phyloP scores from a whole-genome alignment of 371 early-diverging fungal genomes.

The Mucor irregularis region DNA sequence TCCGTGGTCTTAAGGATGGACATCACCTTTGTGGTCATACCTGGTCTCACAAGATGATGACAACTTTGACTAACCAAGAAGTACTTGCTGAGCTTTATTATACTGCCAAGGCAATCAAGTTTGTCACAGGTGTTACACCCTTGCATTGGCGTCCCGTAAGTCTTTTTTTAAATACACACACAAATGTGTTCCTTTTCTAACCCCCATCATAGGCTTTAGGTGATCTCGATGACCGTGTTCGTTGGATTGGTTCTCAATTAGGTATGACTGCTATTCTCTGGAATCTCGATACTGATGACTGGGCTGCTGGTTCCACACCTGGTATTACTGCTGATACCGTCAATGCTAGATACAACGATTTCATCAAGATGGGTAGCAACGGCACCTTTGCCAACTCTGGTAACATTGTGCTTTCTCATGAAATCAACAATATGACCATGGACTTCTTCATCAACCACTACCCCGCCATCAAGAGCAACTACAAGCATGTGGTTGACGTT shows the following conservation, averaged over 20 bases:
- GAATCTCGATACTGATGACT: slow-evolving; percentile 53
- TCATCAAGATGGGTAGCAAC: slow-evolving; percentile 45
- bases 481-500: slow-evolving; percentile 48
- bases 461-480: slow-evolving; percentile 48
- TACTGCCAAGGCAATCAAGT: slow-evolving; percentile 53
- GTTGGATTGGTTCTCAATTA: slow-evolving; percentile 53
- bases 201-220: slow-evolving; percentile 35
- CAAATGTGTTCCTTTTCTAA: neutral
- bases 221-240: slow-evolving; percentile 59
- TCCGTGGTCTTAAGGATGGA: slow-evolving; percentile 50
- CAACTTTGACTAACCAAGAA: slow-evolving; percentile 51
- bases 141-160: slow-evolving; percentile 61
- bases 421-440: slow-evolving; percentile 59
- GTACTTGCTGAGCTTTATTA: slow-evolving; percentile 58
- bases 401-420: slow-evolving; percentile 53
- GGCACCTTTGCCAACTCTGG: slow-evolving; percentile 41
- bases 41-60: slow-evolving; percentile 60
- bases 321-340: slow-evolving; percentile 41
- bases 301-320: slow-evolving; percentile 36
- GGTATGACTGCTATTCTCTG: slow-evolving; percentile 51
- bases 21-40: slow-evolving; percentile 53
- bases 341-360: slow-evolving; percentile 38
- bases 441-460: slow-evolving; percentile 44
- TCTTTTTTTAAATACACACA: neutral
- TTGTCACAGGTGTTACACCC: slow-evolving; percentile 57